Evolutionary conservation across 768 basidiomycete species (phyloP).

Genomic region (Xerocomellus intermedius): DNA sequence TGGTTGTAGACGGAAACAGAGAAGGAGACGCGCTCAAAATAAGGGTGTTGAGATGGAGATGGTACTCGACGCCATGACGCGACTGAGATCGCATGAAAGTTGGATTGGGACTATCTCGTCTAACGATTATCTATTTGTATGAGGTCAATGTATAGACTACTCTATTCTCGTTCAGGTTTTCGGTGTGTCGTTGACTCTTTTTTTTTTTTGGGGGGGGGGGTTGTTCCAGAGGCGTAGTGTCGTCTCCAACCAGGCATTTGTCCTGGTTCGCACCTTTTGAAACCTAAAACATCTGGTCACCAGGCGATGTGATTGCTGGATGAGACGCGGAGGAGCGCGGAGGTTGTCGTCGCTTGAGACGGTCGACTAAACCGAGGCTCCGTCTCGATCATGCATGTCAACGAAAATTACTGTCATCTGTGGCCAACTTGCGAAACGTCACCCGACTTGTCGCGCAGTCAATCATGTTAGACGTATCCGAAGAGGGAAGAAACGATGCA

Average conservation of each 20-base stretch:
- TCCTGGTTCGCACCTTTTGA: too few relatives aligned
- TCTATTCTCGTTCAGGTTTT: neutral
- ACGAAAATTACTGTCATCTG: neutral
- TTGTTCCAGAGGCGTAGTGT: too few relatives aligned
- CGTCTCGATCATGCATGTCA: neutral
- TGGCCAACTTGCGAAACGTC: neutral
- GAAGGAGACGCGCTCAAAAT: slow-evolving; percentile 15
- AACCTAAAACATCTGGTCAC: too few relatives aligned
- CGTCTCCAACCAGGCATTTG: too few relatives aligned
- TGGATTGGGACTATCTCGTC: slow-evolving; percentile 10
- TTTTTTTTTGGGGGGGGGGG: too few relatives aligned
- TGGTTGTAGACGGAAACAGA: slow-evolving; percentile 13
- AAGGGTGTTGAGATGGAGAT: slow-evolving; percentile 30
- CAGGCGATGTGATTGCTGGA: neutral
- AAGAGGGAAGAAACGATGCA: slow-evolving; percentile 8
- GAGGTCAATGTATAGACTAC: slow-evolving; percentile 12
- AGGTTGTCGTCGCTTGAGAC: neutral
- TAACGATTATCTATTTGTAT: slow-evolving; percentile 13
- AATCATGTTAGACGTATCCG: neutral
- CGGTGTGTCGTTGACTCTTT: neutral
- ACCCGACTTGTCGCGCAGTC: neutral
- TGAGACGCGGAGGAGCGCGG: neutral
- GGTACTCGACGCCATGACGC: slow-evolving; percentile 13
- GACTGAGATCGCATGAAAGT: neutral
- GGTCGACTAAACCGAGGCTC: neutral